phyloP scores from a whole-genome alignment of 2,329 filamentous ascomycete species.

The Cercospora zeina region DNA sequence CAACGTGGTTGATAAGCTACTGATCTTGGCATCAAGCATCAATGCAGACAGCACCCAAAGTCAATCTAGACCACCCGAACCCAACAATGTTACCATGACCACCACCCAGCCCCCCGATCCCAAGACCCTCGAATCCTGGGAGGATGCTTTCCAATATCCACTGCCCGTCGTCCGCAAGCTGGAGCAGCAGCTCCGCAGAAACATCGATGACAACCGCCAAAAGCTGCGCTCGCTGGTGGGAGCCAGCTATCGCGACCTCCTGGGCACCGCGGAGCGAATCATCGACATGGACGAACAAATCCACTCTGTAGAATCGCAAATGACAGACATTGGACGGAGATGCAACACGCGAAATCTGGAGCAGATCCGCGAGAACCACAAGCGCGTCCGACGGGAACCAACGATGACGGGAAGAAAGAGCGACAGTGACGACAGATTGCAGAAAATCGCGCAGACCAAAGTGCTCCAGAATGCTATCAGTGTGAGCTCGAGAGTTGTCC shows the following conservation, averaged over 20 bases:
- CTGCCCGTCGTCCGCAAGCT: conserved; percentile 63
- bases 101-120: conserved; percentile 55
- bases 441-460: conserved; percentile 31
- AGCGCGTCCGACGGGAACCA: conserved; percentile 28
- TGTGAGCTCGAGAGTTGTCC: conserved; percentile 56
- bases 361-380: conserved; percentile 56
- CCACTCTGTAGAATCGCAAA: conserved; percentile 67
- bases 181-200: conserved; percentile 63
- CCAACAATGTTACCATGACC: conserved; percentile 13
- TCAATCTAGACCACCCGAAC: not conserved
- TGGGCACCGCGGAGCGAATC: conserved; percentile 91
- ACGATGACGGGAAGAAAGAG: conserved; percentile 18
- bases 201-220: conserved; percentile 64
- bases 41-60: not conserved
- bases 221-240: conserved; percentile 67
- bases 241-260: conserved; percentile 77
- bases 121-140: conserved; percentile 59
- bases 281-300: conserved; percentile 83
- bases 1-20: not conserved
- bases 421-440: conserved; percentile 14
- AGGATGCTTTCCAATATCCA: conserved; percentile 67
- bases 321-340: conserved; percentile 70
- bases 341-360: conserved; percentile 74
- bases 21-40: conserved; percentile 8
- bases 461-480: conserved; percentile 59